A percentile compares a stretch with the other conserved stretches of the same genome.
These are phyloP conservation scores for Nepenthes mirabilis DNA, from an alignment of 148 eudicot genomes.

Conservation along the genomic window DNA sequence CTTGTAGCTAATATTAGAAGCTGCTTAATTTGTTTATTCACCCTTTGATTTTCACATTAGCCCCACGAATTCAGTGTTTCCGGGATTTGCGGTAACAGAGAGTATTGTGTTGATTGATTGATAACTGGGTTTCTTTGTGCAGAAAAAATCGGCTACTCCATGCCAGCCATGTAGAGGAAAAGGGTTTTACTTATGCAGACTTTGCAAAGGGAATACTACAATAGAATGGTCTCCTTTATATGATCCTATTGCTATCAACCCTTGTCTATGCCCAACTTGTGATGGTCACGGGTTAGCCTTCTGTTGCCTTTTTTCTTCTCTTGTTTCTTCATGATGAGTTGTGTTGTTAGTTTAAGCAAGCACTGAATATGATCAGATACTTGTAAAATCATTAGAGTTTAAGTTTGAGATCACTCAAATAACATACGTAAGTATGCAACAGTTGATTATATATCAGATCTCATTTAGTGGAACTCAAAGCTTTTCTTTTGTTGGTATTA, in stretches of 20 bases:
- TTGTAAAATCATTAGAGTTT: no score
- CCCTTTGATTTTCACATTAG: background rate
- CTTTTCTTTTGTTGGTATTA: no score
- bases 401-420: no score
- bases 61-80: no score
- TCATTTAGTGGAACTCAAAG: no score
- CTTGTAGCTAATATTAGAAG: background rate
- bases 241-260: slow-evolving; percentile 49
- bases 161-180: slow-evolving; percentile 44
- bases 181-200: slow-evolving; percentile 55
- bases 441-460: no score
- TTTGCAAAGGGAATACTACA: slow-evolving; percentile 50
- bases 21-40: background rate
- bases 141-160: slow-evolving; percentile 28
- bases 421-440: no score
- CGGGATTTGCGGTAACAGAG: no score
- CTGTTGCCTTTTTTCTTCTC: background rate
- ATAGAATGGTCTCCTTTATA: slow-evolving; percentile 73
- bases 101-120: background rate
- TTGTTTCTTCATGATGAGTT: background rate
- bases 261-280: slow-evolving; percentile 35
- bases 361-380: background rate
- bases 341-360: background rate
- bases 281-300: slow-evolving; percentile 32
- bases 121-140: slow-evolving; percentile 1